Evolutionary conservation across 2,329 filamentous ascomycete genomes (phyloP).

Genomic region (Aspergillus candidus): DNA sequence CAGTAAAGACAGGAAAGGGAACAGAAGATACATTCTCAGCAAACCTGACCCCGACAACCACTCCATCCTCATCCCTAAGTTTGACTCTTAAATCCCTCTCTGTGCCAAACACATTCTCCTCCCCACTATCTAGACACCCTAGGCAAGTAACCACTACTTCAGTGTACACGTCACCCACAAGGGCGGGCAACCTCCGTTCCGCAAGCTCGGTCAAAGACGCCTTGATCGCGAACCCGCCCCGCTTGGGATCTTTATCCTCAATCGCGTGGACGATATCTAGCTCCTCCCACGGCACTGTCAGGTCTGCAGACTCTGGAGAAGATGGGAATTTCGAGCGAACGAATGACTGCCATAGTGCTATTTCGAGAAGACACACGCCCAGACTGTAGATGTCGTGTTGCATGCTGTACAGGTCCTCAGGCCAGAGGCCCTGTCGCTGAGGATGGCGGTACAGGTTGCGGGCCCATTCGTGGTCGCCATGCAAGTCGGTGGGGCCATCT

Average conservation of each 20-base stretch:
- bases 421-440: too few species aligned
- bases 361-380: conserved; percentile 8
- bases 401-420: too few species aligned
- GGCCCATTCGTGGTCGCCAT: too few species aligned
- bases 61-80: conserved; percentile 23
- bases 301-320: too few species aligned
- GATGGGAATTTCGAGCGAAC: too few species aligned
- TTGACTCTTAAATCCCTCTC: conserved; percentile 16
- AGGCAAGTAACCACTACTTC: conserved; percentile 1
- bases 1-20: too few species aligned
- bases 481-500: too few species aligned
- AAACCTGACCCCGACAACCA: conserved; percentile 25
- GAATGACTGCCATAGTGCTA: background rate
- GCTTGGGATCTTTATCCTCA: too few species aligned
- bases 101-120: conserved; percentile 1
- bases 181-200: background rate
- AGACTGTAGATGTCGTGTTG: conserved; percentile 12
- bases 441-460: too few species aligned
- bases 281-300: too few species aligned
- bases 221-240: background rate
- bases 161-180: conserved; percentile 2
- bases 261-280: too few species aligned
- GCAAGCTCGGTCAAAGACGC: background rate
- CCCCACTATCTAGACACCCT: background rate
- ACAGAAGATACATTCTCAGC: conserved; percentile 25